Evolutionary conservation across 768 basidiomycete species (phyloP), one percentile per base, ranked within the genome.

Genomic region (Termitomyces sp.): DNA sequence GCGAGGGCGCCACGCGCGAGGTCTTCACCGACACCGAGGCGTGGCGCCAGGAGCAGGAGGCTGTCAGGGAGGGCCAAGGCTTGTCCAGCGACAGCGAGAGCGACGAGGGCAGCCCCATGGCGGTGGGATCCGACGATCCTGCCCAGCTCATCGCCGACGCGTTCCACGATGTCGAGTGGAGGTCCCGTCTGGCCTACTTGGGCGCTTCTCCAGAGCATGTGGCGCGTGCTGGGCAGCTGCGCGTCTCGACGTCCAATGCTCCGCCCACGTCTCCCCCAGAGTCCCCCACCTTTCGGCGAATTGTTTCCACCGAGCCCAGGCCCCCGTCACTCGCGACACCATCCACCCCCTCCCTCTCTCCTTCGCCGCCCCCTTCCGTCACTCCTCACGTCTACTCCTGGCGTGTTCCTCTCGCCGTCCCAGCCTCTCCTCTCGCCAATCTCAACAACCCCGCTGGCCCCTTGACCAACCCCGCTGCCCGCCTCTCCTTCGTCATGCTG

Each of bases 1-100:
- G 87, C 66, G 72, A 72, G 54, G 67, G 75, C 59, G 85, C 85
- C 35, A 78, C 85, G 59, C 84, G 82, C 70, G 88, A 90, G 77
- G 82, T 81, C 61, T 85, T 87, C 70, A 62, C 87, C 66, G 77
- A 75, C 70, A 75, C 77, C 58, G 72, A 67, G 1, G 71, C 73
- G 14, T 68, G 71, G 35, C 71, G 72, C 26, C 66, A 66, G 36
- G 64, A 72, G 53, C 75, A 73, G 53, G 66, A 72, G 58, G 55
- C 57, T 0, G 44, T 58, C 2, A 33, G 70, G 18, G 65, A 68
- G 42, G 63, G 65, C 45, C 71, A 68, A 49, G 72, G 71, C 61
- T 73, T 65, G 14, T 73, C 72, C 33, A 77, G 77, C 60, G 77
- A 78, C 38, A 77, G 73, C 64, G 70, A 73, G 53, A 80, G 77